Evolutionary conservation across 2,329 filamentous ascomycete genomes (phyloP), one percentile per base, ranked within the genome.

Genomic region (Cyanodermella asteris): DNA sequence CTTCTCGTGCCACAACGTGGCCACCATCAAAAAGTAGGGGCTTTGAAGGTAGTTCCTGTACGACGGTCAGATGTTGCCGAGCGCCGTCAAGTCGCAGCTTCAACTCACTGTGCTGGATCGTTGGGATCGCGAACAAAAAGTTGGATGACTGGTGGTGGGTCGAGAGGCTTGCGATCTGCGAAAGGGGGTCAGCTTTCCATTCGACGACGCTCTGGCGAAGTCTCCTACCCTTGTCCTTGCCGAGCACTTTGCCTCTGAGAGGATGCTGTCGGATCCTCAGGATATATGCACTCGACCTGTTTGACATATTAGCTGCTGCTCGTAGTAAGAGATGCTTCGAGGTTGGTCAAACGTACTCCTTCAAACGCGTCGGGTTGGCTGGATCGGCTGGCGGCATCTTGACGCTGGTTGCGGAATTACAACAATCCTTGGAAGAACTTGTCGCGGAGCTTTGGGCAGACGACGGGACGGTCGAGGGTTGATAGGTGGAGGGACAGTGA

Each of bases 101-200:
- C 39, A 14, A 53, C 65, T 43, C 58, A 74, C 65, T 74, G 55
- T 47, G 64, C 49, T 11, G 60, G 55, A 42, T 66, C 64, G 16
- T 41, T 43, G 15, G 45, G 41, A 23, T 49, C 43, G 25, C 45
- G 49, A 28, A 69, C 63, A 46, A 50, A 47, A 23, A 91, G 59
- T 49, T 84, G 70, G 22, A 91, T 56, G 37, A 91, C 76, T 20
- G 80, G 80, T 8, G 80, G 80, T 25, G 51, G 80, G 44, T 91
- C 80, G 39, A 91, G 67, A 6, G 80, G 77, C 47, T 90, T 90
- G 36, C 80, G 71, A 41, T 77, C 74, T 76, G 43, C 28, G 26
- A 26, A 24, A 25, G 28, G 8, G 18, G 23, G n/a, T 26, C 15
- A 14, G 27, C 18, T 27, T 34, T 26, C 32, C 15, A 24, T 24